A percentile compares a stretch with the other conserved stretches of the same genome.
Evolutionary conservation across 345 rosid genomes (phyloP).

Genomic region (Combretum micranthum): DNA sequence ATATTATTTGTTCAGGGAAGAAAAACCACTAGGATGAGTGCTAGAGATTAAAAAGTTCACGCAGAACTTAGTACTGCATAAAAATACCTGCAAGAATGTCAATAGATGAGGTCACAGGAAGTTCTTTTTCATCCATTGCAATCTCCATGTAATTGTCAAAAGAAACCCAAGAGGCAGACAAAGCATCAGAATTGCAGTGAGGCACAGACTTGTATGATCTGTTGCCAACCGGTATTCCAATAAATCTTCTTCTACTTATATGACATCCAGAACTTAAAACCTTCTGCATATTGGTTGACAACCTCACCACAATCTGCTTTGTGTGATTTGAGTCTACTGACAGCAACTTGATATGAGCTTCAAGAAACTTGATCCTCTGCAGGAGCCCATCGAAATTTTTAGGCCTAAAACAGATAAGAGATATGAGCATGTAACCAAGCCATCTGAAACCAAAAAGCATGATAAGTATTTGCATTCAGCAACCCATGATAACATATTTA

Average conservation of each 20-base stretch:
- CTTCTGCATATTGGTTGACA: slow-evolving; percentile 29
- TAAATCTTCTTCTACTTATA: slow-evolving; percentile 24
- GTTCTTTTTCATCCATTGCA: slow-evolving; percentile 53
- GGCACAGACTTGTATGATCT: slow-evolving; percentile 26
- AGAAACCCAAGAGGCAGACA: slow-evolving; percentile 47
- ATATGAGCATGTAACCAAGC: not conserved
- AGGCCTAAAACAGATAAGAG: slow-evolving; percentile 28
- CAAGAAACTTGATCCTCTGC: slow-evolving; percentile 35
- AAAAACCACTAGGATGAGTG: not conserved
- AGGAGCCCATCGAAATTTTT: slow-evolving; percentile 40
- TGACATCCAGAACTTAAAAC: slow-evolving; percentile 26
- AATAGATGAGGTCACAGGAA: slow-evolving; percentile 36
- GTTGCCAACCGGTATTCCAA: slow-evolving; percentile 26
- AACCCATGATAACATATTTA: too few species aligned
- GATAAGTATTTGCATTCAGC: not conserved
- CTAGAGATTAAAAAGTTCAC: not conserved
- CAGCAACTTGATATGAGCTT: slow-evolving; percentile 21
- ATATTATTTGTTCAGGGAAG: not conserved
- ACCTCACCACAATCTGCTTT: slow-evolving; percentile 24
- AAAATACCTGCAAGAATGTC: slow-evolving; percentile 34
- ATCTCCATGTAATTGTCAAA: slow-evolving; percentile 57
- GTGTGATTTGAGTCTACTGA: slow-evolving; percentile 25
- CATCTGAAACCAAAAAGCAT: not conserved
- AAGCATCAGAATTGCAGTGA: slow-evolving; percentile 24
- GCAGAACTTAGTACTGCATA: slow-evolving; percentile 5